A percentile compares a stretch with the other conserved stretches of the same genome.
Conservation (phyloP, 495 filamentous ascomycete species). For the Talaromyces adpressus region DNA sequence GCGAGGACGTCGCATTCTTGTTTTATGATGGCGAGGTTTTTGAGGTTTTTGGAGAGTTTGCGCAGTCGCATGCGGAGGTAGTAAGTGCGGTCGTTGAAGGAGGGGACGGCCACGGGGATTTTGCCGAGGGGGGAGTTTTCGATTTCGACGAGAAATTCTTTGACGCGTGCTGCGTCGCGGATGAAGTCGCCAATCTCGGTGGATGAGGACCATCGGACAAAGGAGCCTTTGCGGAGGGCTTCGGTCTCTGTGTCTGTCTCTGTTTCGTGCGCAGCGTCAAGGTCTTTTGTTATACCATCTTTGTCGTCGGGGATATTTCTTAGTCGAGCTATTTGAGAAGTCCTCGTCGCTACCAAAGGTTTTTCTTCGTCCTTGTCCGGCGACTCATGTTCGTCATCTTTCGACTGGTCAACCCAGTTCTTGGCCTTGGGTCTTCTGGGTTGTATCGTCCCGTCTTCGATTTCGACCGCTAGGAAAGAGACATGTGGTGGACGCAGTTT, state of each 20-base stretch:
- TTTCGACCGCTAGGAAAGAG: slow-evolving; percentile 74
- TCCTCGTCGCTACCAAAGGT: background rate
- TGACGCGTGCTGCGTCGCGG: slow-evolving; percentile 74
- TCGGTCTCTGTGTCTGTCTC: slow-evolving; percentile 20
- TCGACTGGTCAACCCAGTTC: slow-evolving; percentile 30
- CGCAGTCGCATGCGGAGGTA: slow-evolving; percentile 72
- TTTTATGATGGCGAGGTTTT: slow-evolving; percentile 63
- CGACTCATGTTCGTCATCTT: slow-evolving; percentile 46
- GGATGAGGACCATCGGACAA: slow-evolving; percentile 84
- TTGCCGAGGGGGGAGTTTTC: slow-evolving; percentile 60
- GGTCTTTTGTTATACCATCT: background rate
- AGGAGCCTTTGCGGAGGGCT: slow-evolving; percentile 26
- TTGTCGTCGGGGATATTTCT: slow-evolving; percentile 16
- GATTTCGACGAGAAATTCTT: slow-evolving; percentile 81
- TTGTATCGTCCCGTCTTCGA: slow-evolving; percentile 51
- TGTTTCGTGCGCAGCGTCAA: background rate
- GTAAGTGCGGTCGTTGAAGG: slow-evolving; percentile 82
- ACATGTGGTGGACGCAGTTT: slow-evolving; percentile 63
- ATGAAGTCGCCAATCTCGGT: slow-evolving; percentile 96
- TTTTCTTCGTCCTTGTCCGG: background rate
- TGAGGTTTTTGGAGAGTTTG: slow-evolving; percentile 61
- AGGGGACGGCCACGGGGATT: slow-evolving; percentile 74
- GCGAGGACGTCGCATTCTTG: slow-evolving; percentile 73
- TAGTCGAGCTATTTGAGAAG: background rate
- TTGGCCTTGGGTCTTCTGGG: slow-evolving; percentile 40